Base-by-base conservation (phyloP, 345 rosid species). In the Brassica carinata region DNA sequence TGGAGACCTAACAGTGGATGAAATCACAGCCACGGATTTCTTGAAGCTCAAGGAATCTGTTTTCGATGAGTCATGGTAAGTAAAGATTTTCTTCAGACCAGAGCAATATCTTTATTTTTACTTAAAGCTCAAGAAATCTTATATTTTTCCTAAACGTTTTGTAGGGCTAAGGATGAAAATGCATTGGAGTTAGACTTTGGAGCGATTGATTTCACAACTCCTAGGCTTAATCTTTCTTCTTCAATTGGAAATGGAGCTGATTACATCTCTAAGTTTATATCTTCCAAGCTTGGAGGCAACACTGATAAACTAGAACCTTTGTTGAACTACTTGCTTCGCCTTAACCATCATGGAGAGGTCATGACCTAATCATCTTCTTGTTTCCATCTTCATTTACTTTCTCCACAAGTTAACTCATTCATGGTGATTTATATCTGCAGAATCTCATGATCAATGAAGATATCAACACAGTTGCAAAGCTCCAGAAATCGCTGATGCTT, bases 161-260 rank as follows among this genome's bases (percentile, higher is more conserved):
- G 76, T 89, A 93, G 99, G 98, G 92, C 97, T 27, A 89, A 67
- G 2, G 97, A 92, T 84, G 98, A 90, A 48, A 82, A 89, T 72
- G 88, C 95, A 45, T 72, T 96, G 83, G 98, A 93, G 72, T 78
- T 96, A 76, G 98, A 96, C 83, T 96, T 96, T 72, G 92, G 89
- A 63, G 88, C 97, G 0, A 71, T 90, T 11, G 93, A 96, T 68
- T 88, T 83, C 87, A 84, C 89, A 9, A 85, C 87, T 27, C 95
- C 97, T 61, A 86, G 67, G 51, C 83, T 93, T 73, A 87, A 86
- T 5, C 90, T 96, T 34, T 82, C 98, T 77, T 87, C 94, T 75
- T 92, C 94, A 0, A 87, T 93, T 63, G 99, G 98, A 38, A 90
- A 92, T 18, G 99, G 99, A 67, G 76, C 82, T 31, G 84, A 79